Percentiles rank a stretch among this genome's conserved stretches.
Evolutionary conservation across 1,284 basidiomycete genomes (phyloP).

Genomic region (Rhodotorula sp.): DNA sequence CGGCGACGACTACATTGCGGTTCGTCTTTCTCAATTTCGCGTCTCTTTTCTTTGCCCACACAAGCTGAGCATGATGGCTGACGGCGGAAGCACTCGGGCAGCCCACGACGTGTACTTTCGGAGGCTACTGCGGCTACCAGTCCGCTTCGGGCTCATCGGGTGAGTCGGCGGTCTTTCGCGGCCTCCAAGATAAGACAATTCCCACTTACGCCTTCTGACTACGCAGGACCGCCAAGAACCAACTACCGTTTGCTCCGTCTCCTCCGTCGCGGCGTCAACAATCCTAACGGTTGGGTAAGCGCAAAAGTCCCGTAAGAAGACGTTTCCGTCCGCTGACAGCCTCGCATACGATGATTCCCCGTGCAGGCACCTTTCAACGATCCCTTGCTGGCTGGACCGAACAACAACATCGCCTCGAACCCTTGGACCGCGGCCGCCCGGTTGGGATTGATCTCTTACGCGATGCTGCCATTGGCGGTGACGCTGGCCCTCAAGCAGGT

Average conservation of each 20-base stretch:
- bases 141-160: slow-evolving; percentile 1
- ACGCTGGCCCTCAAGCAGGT: slow-evolving; percentile 69
- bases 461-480: slow-evolving; percentile 71
- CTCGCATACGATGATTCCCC: too few species aligned
- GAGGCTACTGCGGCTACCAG: slow-evolving; percentile 40
- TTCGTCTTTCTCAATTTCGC: neutral
- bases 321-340: neutral
- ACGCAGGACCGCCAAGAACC: slow-evolving; percentile 18
- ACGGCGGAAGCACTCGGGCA: neutral
- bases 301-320: neutral
- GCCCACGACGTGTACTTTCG: slow-evolving; percentile 43
- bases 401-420: slow-evolving; percentile 66
- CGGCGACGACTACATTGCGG: slow-evolving; percentile 43
- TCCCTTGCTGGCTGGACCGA: slow-evolving; percentile 48
- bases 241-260: slow-evolving; percentile 21
- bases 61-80: neutral
- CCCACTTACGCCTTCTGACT: neutral
- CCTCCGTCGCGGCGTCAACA: slow-evolving; percentile 25
- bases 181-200: neutral
- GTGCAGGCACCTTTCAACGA: slow-evolving; percentile 38
- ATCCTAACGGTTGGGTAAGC: slow-evolving; percentile 33
- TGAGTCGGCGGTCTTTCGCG: neutral
- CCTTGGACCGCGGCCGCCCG: slow-evolving; percentile 75
- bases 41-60: neutral
- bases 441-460: slow-evolving; percentile 72